A percentile compares a stretch with the other conserved stretches of the same genome.
Evolutionary conservation across 148 eudicot genomes (phyloP).

Genomic region (Rhododendron simsii): DNA sequence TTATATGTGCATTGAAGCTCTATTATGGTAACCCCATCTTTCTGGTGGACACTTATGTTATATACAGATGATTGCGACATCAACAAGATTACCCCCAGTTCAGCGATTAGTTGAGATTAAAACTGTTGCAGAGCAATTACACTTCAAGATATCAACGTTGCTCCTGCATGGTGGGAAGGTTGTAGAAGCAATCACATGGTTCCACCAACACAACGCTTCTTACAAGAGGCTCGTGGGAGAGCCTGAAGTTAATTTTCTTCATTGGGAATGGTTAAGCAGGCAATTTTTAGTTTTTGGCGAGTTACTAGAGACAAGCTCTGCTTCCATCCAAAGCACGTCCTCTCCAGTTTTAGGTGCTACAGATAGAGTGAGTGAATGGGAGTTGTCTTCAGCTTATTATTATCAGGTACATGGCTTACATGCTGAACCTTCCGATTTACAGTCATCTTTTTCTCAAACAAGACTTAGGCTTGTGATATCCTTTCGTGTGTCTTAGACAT

Average conservation of each 20-base stretch:
- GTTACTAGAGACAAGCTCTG: conserved; percentile 79
- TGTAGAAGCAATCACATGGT: conserved; percentile 83
- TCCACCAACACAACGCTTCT: conserved; percentile 66
- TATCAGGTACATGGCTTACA: conserved; percentile 56
- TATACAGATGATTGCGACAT: conserved; percentile 83
- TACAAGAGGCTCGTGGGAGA: conserved; percentile 74
- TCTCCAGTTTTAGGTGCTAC: conserved; percentile 33
- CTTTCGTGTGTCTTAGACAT: background rate
- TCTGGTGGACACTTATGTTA: conserved; percentile 24
- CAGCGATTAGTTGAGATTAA: conserved; percentile 94
- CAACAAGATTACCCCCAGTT: conserved; percentile 87
- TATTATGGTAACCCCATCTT: background rate
- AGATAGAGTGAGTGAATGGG: conserved; percentile 79
- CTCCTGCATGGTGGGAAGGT: conserved; percentile 91
- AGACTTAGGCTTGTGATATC: background rate
- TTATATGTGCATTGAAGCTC: background rate
- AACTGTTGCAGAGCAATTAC: conserved; percentile 83
- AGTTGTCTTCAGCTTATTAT: conserved; percentile 73
- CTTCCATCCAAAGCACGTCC: conserved; percentile 42
- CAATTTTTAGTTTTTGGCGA: conserved; percentile 96
- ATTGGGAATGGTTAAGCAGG: conserved; percentile 98
- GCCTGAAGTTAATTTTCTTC: conserved; percentile 79
- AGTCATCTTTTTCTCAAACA: background rate
- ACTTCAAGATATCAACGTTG: conserved; percentile 89
- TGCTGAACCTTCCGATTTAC: background rate